These are phyloP conservation scores for Blastobotrys persicus DNA, from an alignment of 1,139 yeast genomes.

Conservation along the genomic window DNA sequence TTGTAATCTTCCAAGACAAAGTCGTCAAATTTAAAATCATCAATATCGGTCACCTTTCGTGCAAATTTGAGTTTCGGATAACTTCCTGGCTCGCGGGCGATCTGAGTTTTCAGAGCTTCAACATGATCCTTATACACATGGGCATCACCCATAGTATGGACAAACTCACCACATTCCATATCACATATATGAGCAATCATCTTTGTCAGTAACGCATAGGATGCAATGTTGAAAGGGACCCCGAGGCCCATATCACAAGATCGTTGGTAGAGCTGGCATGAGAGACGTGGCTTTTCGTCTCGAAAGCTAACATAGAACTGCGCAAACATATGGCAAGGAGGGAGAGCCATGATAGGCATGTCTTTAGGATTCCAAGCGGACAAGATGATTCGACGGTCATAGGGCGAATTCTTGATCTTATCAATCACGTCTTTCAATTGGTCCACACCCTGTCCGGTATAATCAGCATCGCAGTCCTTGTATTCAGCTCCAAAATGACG, in stretches of 20 bases:
- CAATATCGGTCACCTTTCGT: constrained; percentile 67
- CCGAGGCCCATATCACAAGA: constrained; percentile 99
- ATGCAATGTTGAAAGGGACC: constrained; percentile 96
- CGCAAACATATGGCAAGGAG: constrained; percentile 96
- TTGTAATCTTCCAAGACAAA: constrained; percentile 74
- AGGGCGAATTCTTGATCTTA: constrained; percentile 81
- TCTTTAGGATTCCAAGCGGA: constrained; percentile 99
- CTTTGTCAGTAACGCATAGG: constrained; percentile 84
- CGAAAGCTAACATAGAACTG: constrained; percentile 81
- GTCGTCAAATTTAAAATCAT: constrained; percentile 85
- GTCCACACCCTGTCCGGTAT: constrained; percentile 83
- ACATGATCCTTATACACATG: constrained; percentile 92
- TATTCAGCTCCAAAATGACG: constrained; percentile 97
- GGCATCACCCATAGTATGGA: constrained; percentile 95
- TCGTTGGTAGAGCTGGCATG: constrained; percentile 89
- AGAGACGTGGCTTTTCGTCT: constrained; percentile 57
- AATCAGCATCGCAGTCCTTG: constrained; percentile 79
- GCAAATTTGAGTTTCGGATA: constrained; percentile 78
- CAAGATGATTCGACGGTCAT: constrained; percentile 88
- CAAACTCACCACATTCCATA: constrained; percentile 91
- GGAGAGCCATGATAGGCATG: constrained; percentile 88
- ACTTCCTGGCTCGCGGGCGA: constrained; percentile 64
- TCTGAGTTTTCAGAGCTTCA: constrained; percentile 81
- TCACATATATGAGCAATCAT: constrained; percentile 95
- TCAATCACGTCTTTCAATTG: constrained; percentile 79